phyloP scores from a whole-genome alignment of 352 stramenopile species.

The Phytophthora pseudosyringae region DNA sequence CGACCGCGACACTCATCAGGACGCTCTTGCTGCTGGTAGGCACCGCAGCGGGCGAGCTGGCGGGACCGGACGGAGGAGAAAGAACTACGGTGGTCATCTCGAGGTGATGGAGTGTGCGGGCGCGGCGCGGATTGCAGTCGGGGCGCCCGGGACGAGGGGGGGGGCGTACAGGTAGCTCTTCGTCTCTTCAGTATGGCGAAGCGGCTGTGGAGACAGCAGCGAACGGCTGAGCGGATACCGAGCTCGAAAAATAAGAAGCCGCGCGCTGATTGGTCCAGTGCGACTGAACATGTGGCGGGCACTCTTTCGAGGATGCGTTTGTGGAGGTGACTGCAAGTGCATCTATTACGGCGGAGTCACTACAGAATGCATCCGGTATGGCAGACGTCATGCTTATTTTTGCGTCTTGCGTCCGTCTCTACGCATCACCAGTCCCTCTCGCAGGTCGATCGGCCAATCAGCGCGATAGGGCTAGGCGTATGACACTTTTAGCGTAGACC shows the following conservation, averaged over 20 bases:
- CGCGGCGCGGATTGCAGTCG: not conserved
- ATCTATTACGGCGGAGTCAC: not conserved
- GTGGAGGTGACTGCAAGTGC: not conserved
- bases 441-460: conserved; percentile 22
- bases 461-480: not conserved
- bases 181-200: conserved; percentile 14
- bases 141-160: conserved; percentile 12
- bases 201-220: conserved; percentile 28
- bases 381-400: conserved; percentile 12
- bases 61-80: conserved; percentile 37
- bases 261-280: conserved; percentile 14
- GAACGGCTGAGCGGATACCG: conserved; percentile 30
- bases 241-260: conserved; percentile 30
- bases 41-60: conserved; percentile 27
- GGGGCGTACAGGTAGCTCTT: not conserved
- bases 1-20: conserved; percentile 26
- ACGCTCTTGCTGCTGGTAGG: conserved; percentile 33
- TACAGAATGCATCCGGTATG: not conserved
- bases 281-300: conserved; percentile 11
- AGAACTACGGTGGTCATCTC: conserved; percentile 66
- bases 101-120: not conserved
- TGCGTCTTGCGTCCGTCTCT: conserved; percentile 7
- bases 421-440: conserved; percentile 5
- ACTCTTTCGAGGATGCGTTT: conserved; percentile 5
- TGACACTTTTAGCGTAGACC: not conserved